phyloP scores from a whole-genome alignment of 2,329 filamentous ascomycete genomes.

The Neonectria coccinea region DNA sequence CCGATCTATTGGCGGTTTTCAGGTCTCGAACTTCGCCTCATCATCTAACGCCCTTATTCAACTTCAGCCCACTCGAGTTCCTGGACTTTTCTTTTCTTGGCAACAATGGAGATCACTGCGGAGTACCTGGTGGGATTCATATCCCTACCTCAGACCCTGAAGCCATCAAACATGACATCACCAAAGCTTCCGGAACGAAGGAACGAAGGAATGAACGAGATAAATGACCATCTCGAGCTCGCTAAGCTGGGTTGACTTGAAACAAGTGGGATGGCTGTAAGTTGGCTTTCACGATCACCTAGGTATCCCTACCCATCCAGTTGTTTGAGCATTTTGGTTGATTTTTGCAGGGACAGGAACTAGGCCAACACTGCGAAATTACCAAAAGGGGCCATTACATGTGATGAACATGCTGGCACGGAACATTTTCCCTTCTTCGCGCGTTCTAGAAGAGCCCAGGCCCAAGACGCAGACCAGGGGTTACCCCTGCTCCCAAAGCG shows the following conservation, averaged over 20 bases:
- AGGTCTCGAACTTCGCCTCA: neutral
- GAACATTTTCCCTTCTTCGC: neutral
- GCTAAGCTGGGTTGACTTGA: neutral
- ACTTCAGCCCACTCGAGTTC: neutral
- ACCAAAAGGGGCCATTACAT: neutral
- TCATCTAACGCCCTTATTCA: neutral
- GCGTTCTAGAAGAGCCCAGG: neutral
- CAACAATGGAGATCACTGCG: too few relatives aligned
- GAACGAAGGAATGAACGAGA: neutral
- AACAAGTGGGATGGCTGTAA: too few relatives aligned
- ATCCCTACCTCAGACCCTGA: neutral
- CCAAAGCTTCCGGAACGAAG: neutral
- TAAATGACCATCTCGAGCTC: neutral
- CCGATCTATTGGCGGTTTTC: neutral
- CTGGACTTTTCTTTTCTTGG: neutral
- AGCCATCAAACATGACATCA: neutral
- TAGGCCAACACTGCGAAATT: neutral
- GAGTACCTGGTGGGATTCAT: neutral
- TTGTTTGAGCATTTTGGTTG: neutral
- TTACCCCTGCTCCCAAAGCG: neutral
- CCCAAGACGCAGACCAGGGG: neutral
- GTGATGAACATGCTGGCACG: neutral
- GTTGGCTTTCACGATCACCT: too few relatives aligned
- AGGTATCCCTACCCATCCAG: too few relatives aligned
- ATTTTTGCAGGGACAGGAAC: neutral